Evolutionary conservation across 2,329 filamentous ascomycete species (phyloP).

Genomic region (Curvularia eragrostidis): DNA sequence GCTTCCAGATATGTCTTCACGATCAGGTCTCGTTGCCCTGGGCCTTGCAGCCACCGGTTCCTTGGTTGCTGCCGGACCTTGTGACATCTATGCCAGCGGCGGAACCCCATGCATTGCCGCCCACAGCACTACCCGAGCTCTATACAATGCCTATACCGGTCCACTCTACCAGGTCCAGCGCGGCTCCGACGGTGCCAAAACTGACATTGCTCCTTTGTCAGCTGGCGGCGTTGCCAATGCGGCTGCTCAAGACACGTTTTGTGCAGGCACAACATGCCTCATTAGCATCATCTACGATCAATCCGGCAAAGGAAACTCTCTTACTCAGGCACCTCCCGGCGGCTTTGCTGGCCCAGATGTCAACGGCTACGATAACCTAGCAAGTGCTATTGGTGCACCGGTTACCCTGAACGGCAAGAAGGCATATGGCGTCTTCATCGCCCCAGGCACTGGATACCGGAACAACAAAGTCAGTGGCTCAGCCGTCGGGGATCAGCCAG

Average conservation of each 20-base stretch:
- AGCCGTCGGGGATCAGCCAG: slow-evolving; percentile 61
- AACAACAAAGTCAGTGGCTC: slow-evolving; percentile 62
- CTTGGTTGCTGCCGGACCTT: slow-evolving; percentile 59
- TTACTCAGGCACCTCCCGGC: slow-evolving; percentile 67
- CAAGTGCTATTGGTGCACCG: slow-evolving; percentile 65
- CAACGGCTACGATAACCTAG: slow-evolving; percentile 66
- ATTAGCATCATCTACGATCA: slow-evolving; percentile 72
- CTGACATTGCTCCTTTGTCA: slow-evolving; percentile 58
- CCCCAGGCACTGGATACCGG: slow-evolving; percentile 68
- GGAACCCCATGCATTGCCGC: slow-evolving; percentile 69
- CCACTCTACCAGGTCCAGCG: slow-evolving; percentile 67
- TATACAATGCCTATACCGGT: slow-evolving; percentile 63
- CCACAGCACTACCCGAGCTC: slow-evolving; percentile 68
- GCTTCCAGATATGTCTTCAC: slow-evolving; percentile 16
- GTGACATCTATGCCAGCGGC: slow-evolving; percentile 66
- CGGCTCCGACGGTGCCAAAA: slow-evolving; percentile 59
- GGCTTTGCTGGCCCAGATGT: slow-evolving; percentile 63
- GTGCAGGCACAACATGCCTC: slow-evolving; percentile 65
- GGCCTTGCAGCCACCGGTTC: slow-evolving; percentile 19
- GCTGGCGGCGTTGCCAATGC: slow-evolving; percentile 69
- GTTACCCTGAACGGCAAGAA: slow-evolving; percentile 67
- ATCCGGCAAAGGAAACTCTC: slow-evolving; percentile 66
- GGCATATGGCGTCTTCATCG: slow-evolving; percentile 69
- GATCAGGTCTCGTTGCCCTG: slow-evolving; percentile 18
- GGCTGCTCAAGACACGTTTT: slow-evolving; percentile 67